Conservation (phyloP, 2,329 filamentous ascomycete genomes). For the Colletotrichum sojae region DNA sequence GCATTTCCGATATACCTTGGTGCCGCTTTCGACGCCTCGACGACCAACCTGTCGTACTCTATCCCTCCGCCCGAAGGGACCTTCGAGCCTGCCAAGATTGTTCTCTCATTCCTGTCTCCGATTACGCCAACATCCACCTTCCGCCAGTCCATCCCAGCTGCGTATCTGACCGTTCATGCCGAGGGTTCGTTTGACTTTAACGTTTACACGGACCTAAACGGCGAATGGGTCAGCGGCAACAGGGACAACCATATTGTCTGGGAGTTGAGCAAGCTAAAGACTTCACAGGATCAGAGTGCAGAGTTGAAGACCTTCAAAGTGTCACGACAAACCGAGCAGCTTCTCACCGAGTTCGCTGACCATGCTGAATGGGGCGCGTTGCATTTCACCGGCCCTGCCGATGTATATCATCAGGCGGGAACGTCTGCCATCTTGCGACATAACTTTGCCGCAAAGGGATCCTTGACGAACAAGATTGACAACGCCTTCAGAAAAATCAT, state of each 20-base stretch:
- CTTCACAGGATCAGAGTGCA: constrained; percentile 51
- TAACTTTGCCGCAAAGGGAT: constrained; percentile 77
- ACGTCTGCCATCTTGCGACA: constrained; percentile 76
- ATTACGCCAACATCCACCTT: constrained; percentile 86
- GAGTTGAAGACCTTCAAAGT: constrained; percentile 78
- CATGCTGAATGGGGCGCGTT: constrained; percentile 88
- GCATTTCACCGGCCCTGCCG: constrained; percentile 80
- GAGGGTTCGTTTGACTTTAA: constrained; percentile 76
- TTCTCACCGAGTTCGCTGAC: constrained; percentile 82
- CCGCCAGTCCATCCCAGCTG: constrained; percentile 85
- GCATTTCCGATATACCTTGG: constrained; percentile 60
- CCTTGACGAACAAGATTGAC: constrained; percentile 77
- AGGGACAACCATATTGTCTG: constrained; percentile 78
- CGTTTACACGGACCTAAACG: constrained; percentile 78
- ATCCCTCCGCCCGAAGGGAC: constrained; percentile 49
- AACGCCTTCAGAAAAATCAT: constrained; percentile 77
- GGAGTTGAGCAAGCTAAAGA: constrained; percentile 67
- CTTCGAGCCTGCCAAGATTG: constrained; percentile 53
- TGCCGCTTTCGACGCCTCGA: constrained; percentile 63
- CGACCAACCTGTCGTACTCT: constrained; percentile 64
- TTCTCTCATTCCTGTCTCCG: constrained; percentile 76
- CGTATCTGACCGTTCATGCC: constrained; percentile 81
- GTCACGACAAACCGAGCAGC: constrained; percentile 70
- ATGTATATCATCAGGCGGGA: constrained; percentile 79
- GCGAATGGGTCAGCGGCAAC: constrained; percentile 87